Percentiles rank a stretch among this genome's conserved stretches.
Evolutionary conservation across 164 flowering plant species (phyloP).

Genomic region (Vitis rotundifolia): DNA sequence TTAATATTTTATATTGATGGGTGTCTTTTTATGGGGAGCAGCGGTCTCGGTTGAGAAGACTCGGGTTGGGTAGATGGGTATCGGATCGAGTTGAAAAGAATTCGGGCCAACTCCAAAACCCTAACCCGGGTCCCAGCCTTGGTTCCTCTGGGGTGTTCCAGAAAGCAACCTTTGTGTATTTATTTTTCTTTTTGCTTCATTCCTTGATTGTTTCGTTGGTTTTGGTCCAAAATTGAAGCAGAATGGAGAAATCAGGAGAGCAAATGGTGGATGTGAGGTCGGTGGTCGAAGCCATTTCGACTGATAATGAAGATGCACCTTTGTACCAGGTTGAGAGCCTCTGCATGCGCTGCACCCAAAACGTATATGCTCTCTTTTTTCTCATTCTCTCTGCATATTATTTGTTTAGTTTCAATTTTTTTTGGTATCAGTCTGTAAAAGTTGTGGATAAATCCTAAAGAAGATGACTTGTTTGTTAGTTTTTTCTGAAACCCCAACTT

Average conservation of each 20-base stretch:
- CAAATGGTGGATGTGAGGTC: conserved; percentile 66
- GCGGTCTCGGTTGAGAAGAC: too few relatives aligned
- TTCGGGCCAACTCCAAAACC: too few relatives aligned
- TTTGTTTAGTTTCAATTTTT: not conserved
- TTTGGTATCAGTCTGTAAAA: not conserved
- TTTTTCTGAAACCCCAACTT: not conserved
- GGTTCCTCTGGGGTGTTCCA: too few relatives aligned
- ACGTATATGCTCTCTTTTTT: conserved; percentile 36
- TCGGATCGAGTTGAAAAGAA: too few relatives aligned
- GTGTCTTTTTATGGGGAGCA: too few relatives aligned
- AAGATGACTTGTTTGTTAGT: not conserved
- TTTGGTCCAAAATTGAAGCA: too few relatives aligned
- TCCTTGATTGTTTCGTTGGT: too few relatives aligned
- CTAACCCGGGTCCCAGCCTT: too few relatives aligned
- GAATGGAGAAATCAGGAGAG: conserved; percentile 4
- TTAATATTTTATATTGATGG: too few relatives aligned
- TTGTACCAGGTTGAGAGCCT: conserved; percentile 84
- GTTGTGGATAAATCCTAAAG: not conserved
- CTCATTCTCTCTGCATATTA: not conserved
- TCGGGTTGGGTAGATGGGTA: too few relatives aligned
- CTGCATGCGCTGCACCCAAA: conserved; percentile 91
- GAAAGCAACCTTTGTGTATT: too few relatives aligned
- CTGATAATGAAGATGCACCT: conserved; percentile 54
- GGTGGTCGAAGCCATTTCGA: conserved; percentile 77
- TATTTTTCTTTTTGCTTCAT: too few relatives aligned